Base-by-base conservation (phyloP, 306 rosid species). In the Dalbergia cochinchinensis region DNA sequence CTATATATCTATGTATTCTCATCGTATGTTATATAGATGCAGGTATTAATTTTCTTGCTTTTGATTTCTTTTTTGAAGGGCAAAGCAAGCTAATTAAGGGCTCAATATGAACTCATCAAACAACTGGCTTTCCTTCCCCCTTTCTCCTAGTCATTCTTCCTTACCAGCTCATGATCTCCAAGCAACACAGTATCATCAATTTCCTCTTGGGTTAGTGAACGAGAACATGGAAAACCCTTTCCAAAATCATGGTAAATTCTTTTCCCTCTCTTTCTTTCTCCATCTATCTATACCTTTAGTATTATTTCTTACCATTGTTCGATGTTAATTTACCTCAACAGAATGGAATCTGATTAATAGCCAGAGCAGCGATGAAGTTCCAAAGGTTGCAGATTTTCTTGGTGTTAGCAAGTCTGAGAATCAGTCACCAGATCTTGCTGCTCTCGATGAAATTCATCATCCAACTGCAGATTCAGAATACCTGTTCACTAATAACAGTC, bases 91-190 rank as follows among this genome's bases (percentile, higher is more conserved):
- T 6, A 33, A 35, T 34, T 31, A 83, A 77, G 88, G 87, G 90
- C 68, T 88, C 96, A 63, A 26, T 26, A 90, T 90, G 94, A 92
- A 95, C 77, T 80, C 95, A 84, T 82, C 95, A 84, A 95, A 95
- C 87, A 95, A 93, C 91, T 95, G 99, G 98, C 97, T 95, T 53
- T 93, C 99, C 2, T 95, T 91, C 82, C 99, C 99, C 58, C 94
- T 92, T 70, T 91, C 97, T 33, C 98, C 98, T 9, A 82, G 93
- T 73, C 89, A 90, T 80, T 85, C 99, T 82, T 87, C 99, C 4
- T 73, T 91, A 63, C 91, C 97, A 10, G 18, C 93, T 41, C 90
- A 92, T 76, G 82, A 79, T 69, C 90, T 92, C 11, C 94, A 94
- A 80, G 74, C 92, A 7, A 78, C 91, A 59, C 98, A 88, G 26